Conservation (phyloP, 2,329 filamentous ascomycete species). For the Arthrinium phaeospermum region DNA sequence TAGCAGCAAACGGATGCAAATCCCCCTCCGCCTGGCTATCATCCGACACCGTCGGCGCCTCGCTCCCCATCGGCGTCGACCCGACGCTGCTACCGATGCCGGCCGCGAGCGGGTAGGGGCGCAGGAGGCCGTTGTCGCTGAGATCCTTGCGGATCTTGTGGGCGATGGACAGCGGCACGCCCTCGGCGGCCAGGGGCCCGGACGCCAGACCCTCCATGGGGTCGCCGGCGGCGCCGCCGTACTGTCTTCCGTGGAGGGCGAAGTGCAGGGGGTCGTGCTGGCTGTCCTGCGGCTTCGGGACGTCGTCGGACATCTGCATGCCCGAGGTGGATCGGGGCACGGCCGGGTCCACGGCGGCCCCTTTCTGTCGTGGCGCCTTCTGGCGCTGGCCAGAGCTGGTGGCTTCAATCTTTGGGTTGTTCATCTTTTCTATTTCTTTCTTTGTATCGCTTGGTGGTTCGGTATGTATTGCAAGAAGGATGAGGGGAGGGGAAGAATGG, state of each 20-base stretch:
- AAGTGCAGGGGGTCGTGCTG: background rate
- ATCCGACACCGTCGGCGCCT: background rate
- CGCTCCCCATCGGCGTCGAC: background rate
- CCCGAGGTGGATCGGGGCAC: background rate
- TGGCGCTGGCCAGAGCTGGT: background rate
- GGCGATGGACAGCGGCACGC: background rate
- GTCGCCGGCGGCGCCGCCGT: background rate
- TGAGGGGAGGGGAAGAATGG: background rate
- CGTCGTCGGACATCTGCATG: slow-evolving; percentile 5
- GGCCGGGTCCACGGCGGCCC: background rate
- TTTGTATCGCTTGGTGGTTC: too few relatives aligned
- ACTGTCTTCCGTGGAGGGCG: background rate
- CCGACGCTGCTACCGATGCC: background rate
- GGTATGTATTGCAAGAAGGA: background rate
- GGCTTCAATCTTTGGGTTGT: background rate
- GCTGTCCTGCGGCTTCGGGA: background rate
- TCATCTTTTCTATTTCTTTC: background rate
- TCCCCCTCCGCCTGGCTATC: slow-evolving; percentile 1
- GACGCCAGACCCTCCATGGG: background rate
- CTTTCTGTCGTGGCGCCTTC: background rate
- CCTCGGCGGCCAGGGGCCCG: background rate
- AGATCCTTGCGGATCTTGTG: background rate
- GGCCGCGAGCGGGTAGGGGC: background rate
- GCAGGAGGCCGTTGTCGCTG: background rate
- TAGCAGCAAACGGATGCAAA: background rate